phyloP scores from a whole-genome alignment of 1,139 yeast species.

The Nakaseomyces uthaithaninus region DNA sequence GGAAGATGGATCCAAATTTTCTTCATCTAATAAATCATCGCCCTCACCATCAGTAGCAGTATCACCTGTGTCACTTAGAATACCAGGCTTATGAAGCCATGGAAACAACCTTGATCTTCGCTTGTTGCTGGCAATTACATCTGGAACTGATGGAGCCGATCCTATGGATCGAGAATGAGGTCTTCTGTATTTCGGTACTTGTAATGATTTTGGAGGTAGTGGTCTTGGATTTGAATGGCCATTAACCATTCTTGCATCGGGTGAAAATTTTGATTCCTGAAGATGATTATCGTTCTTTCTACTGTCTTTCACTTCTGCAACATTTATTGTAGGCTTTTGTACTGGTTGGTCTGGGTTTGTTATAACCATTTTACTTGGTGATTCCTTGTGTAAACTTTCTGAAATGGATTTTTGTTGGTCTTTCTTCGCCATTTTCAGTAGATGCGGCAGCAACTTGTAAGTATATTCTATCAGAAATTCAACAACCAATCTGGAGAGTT shows the following conservation, averaged over 20 bases:
- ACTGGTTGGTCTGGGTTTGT: slow-evolving; percentile 8
- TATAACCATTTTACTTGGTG: slow-evolving; percentile 8
- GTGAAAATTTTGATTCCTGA: not conserved
- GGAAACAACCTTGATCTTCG: slow-evolving; percentile 26
- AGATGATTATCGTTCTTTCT: not conserved
- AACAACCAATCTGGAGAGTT: slow-evolving; percentile 74
- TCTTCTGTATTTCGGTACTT: slow-evolving; percentile 29
- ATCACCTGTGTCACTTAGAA: slow-evolving; percentile 30
- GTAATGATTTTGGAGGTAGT: slow-evolving; percentile 12
- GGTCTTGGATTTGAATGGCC: slow-evolving; percentile 3
- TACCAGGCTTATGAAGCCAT: slow-evolving; percentile 27
- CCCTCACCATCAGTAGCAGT: slow-evolving; percentile 30
- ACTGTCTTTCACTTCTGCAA: not conserved
- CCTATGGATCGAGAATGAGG: slow-evolving; percentile 58
- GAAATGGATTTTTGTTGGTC: slow-evolving; percentile 16
- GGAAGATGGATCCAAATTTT: slow-evolving; percentile 13
- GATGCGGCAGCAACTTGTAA: slow-evolving; percentile 61
- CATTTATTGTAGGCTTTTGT: slow-evolving; percentile 1
- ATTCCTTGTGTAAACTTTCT: slow-evolving; percentile 2
- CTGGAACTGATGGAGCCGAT: slow-evolving; percentile 44
- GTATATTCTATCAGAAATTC: slow-evolving; percentile 86
- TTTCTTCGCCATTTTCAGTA: slow-evolving; percentile 32
- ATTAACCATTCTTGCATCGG: not conserved
- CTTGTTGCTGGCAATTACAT: slow-evolving; percentile 34
- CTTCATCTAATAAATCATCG: slow-evolving; percentile 20